phyloP scores from a whole-genome alignment of 305 asterid species.

The Fraxinus angustifolia region DNA sequence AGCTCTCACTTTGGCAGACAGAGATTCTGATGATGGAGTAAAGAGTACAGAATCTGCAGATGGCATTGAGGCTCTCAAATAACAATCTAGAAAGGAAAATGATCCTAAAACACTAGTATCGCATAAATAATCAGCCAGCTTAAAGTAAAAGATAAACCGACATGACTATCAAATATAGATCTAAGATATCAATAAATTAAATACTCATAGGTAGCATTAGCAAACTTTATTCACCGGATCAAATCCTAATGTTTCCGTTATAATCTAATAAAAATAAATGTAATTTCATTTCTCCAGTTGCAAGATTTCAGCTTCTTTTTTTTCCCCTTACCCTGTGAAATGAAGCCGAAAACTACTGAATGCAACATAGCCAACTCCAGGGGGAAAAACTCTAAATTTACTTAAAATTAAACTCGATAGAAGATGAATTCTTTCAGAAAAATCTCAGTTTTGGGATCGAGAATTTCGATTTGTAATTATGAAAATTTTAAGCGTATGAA shows the following conservation, averaged over 20 bases:
- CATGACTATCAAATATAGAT: slow-evolving; percentile 1
- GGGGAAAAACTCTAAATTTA: background rate
- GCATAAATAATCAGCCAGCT: background rate
- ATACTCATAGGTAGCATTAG: background rate
- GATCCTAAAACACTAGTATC: slow-evolving; percentile 4
- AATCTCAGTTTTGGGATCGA: background rate
- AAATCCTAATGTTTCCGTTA: background rate
- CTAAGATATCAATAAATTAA: slow-evolving; percentile 13
- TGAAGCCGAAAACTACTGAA: slow-evolving; percentile 6
- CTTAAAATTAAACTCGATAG: slow-evolving; percentile 6
- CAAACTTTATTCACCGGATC: background rate
- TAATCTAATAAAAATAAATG: background rate
- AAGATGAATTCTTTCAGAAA: background rate
- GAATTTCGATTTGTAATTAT: slow-evolving; percentile 3
- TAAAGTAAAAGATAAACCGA: slow-evolving; percentile 2
- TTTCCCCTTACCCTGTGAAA: background rate
- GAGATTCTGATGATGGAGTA: background rate
- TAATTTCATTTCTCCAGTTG: background rate
- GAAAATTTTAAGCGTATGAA: background rate
- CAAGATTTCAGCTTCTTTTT: background rate
- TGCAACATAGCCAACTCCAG: background rate
- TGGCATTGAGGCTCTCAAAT: background rate
- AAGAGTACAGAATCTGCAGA: background rate
- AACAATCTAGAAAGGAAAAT: background rate
- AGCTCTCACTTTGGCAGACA: slow-evolving; percentile 13